A percentile compares a stretch with the other conserved stretches of the same genome.
Conservation (phyloP, 2,329 filamentous ascomycete genomes). For the Beauveria pseudobassiana region DNA sequence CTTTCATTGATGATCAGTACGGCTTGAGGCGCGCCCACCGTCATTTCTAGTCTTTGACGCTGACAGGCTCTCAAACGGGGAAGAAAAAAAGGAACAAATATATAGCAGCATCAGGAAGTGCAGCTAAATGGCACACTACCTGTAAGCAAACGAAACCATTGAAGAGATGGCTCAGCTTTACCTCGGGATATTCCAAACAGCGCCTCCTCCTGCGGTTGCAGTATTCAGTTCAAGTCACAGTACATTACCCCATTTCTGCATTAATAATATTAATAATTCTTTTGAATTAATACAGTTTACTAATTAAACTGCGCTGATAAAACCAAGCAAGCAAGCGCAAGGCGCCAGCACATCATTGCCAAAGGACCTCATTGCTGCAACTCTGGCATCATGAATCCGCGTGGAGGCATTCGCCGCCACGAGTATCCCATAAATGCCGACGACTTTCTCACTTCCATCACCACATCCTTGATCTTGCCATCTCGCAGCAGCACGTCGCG, state of each 20-base stretch:
- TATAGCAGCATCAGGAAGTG: too few species aligned
- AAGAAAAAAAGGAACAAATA: too few species aligned
- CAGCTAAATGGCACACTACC: too few species aligned
- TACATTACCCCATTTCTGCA: neutral
- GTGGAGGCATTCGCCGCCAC: constrained; percentile 51
- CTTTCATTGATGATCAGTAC: too few species aligned
- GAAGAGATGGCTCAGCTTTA: too few species aligned
- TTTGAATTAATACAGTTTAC: constrained; percentile 3
- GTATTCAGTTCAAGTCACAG: too few species aligned
- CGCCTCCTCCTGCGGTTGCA: too few species aligned
- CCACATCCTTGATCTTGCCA: constrained; percentile 52
- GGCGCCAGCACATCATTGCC: neutral
- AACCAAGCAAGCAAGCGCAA: neutral
- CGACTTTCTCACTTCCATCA: constrained; percentile 73
- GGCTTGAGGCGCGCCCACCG: too few species aligned
- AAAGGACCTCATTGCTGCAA: neutral
- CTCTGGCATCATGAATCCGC: constrained; percentile 20
- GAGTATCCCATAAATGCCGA: constrained; percentile 87
- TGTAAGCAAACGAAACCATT: too few species aligned
- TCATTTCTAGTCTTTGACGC: too few species aligned
- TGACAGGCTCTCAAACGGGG: too few species aligned
- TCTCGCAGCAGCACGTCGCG: constrained; percentile 83
- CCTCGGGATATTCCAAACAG: too few species aligned
- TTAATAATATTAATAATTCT: constrained; percentile 11
- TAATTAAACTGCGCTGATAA: neutral